Conservation (phyloP, 257 asterid genomes). For the Solanum bulbocastanum region DNA sequence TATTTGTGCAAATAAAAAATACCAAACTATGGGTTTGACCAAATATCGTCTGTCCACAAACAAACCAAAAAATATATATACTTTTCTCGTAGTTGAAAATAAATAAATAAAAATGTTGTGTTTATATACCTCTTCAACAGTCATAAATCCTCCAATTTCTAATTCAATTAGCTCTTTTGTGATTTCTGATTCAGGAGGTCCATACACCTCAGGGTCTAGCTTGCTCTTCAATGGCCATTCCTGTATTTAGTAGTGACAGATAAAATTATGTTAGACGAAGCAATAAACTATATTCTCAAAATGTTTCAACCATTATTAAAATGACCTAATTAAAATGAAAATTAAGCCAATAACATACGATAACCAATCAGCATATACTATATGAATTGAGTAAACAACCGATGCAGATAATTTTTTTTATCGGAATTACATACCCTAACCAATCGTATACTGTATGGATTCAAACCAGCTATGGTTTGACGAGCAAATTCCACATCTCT, state of each 20-base stretch:
- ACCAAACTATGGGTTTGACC: neutral
- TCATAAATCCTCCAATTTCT: slow-evolving; percentile 34
- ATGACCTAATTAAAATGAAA: neutral
- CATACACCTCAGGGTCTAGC: slow-evolving; percentile 59
- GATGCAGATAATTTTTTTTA: neutral
- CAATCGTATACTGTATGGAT: slow-evolving; percentile 45
- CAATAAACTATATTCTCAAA: neutral
- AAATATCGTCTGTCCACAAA: neutral
- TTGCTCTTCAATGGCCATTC: slow-evolving; percentile 78
- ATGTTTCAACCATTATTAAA: neutral
- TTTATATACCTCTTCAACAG: slow-evolving; percentile 49
- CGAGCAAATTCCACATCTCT: slow-evolving; percentile 66
- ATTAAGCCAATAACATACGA: neutral
- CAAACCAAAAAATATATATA: neutral
- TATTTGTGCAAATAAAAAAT: neutral
- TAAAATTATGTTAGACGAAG: neutral
- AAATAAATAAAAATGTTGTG: neutral
- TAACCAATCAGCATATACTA: too few relatives aligned
- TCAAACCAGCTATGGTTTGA: slow-evolving; percentile 67
- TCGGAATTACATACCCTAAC: slow-evolving; percentile 34
- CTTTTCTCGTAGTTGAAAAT: neutral
- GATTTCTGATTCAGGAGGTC: slow-evolving; percentile 66
- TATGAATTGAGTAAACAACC: neutral
- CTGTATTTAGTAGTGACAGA: neutral
- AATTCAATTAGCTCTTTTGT: slow-evolving; percentile 38